Percentiles rank a stretch among this genome's conserved stretches.
Evolutionary conservation across 148 eudicot species (phyloP).

Genomic region (Nepenthes mirabilis): DNA sequence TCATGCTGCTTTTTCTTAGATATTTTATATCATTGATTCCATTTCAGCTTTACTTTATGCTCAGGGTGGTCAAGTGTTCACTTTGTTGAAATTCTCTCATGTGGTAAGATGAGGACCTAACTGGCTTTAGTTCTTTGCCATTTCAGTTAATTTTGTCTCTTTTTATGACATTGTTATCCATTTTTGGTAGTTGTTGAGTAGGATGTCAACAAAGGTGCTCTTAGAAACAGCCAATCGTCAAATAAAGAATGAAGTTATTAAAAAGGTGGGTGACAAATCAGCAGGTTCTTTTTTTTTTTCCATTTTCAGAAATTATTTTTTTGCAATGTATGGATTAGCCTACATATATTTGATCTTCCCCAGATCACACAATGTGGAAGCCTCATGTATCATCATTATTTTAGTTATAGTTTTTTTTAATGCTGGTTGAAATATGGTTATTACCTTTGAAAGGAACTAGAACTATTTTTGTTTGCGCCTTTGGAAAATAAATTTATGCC

Average conservation of each 20-base stretch:
- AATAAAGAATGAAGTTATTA: slow-evolving; percentile 43
- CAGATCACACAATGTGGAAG: too few species aligned
- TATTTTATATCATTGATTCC: too few species aligned
- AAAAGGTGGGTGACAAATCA: slow-evolving; percentile 30
- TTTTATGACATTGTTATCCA: slow-evolving; percentile 1
- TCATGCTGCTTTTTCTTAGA: too few species aligned
- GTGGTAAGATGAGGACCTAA: slow-evolving; percentile 19
- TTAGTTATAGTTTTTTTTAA: too few species aligned
- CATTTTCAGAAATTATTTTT: neutral
- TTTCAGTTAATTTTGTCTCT: slow-evolving; percentile 1
- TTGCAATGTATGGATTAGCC: neutral
- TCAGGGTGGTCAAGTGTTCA: slow-evolving; percentile 45
- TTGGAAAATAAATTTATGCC: too few species aligned
- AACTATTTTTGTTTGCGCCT: too few species aligned
- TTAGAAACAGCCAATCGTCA: slow-evolving; percentile 65
- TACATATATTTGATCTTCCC: too few species aligned
- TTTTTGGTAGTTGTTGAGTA: slow-evolving; percentile 34
- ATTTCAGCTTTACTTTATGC: slow-evolving; percentile 5
- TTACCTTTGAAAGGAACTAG: too few species aligned
- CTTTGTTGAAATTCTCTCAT: slow-evolving; percentile 31
- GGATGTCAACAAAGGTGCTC: slow-evolving; percentile 42
- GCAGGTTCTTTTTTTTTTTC: too few species aligned
- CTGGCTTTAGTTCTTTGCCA: slow-evolving; percentile 2
- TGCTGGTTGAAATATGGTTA: too few species aligned
- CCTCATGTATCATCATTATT: too few species aligned